Evolutionary conservation across 441 rosid genomes (phyloP).

Genomic region (Manihot esculenta): DNA sequence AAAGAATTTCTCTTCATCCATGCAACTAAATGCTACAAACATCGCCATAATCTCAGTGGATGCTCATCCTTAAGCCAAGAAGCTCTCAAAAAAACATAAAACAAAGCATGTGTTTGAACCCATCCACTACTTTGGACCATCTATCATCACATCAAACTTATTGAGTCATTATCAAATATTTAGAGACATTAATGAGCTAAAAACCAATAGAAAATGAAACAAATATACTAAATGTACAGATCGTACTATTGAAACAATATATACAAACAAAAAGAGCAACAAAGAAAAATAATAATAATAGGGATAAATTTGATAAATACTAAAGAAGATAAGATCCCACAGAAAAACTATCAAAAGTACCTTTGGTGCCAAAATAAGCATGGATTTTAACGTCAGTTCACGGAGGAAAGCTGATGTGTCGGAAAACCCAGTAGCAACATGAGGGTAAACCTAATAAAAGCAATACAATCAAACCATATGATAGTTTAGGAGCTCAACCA

Average conservation of each 20-base stretch:
- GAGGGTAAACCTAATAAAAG: conserved; percentile 76
- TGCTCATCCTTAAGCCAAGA: no score
- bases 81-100: no score
- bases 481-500: background rate
- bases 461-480: conserved; percentile 17
- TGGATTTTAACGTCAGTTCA: conserved; percentile 96
- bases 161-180: no score
- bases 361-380: conserved; percentile 98
- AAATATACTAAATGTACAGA: no score
- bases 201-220: no score
- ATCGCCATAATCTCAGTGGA: no score
- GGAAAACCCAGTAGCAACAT: conserved; percentile 89
- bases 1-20: no score
- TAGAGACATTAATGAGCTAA: background rate
- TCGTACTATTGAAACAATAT: no score
- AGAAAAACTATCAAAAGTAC: conserved; percentile 32
- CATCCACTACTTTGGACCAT: no score
- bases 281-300: background rate
- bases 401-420: conserved; percentile 95
- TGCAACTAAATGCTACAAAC: no score
- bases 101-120: no score
- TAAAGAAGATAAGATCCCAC: background rate
- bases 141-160: no score
- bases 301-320: background rate
- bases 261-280: background rate